Percentiles rank a stretch among this genome's conserved stretches.
phyloP scores from a whole-genome alignment of 768 basidiomycete genomes.

The Agrocybe pediades region DNA sequence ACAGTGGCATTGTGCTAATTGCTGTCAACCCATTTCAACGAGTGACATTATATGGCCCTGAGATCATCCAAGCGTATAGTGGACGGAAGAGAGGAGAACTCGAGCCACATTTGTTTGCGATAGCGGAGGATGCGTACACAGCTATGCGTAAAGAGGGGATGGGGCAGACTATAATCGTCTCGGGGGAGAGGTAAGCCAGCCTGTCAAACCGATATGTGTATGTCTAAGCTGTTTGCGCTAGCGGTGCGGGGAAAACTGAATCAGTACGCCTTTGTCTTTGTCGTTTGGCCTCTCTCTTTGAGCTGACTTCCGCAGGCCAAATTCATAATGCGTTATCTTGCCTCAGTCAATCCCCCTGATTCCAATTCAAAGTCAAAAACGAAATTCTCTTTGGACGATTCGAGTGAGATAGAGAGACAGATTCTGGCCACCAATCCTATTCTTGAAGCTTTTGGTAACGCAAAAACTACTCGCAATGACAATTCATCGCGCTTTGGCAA shows the following conservation, averaged over 20 bases:
- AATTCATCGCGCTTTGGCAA: constrained; percentile 99
- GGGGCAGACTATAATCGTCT: constrained; percentile 99
- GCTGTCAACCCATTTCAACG: constrained; percentile 99
- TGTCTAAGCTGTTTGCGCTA: constrained; percentile 36
- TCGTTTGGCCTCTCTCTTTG: not conserved
- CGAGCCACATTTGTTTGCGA: constrained; percentile 97
- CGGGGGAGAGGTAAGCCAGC: constrained; percentile 83
- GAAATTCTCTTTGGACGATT: constrained; percentile 78
- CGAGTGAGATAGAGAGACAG: constrained; percentile 94
- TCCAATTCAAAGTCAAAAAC: constrained; percentile 61
- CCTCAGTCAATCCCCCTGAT: constrained; percentile 90
- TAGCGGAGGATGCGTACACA: constrained; percentile 98
- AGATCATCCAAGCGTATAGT: constrained; percentile 96
- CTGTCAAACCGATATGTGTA: too few relatives aligned
- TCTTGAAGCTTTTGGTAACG: constrained; percentile 98
- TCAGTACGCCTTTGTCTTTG: constrained; percentile 57
- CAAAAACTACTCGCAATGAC: constrained; percentile 98
- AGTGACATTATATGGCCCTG: constrained; percentile 94
- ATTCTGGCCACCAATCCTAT: constrained; percentile 99
- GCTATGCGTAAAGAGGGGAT: constrained; percentile 92
- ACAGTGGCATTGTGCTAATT: constrained; percentile 98
- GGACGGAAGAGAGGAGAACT: constrained; percentile 91
- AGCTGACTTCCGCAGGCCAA: constrained; percentile 63
- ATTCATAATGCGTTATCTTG: constrained; percentile 99
- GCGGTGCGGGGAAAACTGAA: constrained; percentile 99